Percentiles rank a stretch among this genome's conserved stretches.
phyloP scores from a whole-genome alignment of 768 basidiomycete genomes.

The Tricholoma saponaceum region DNA sequence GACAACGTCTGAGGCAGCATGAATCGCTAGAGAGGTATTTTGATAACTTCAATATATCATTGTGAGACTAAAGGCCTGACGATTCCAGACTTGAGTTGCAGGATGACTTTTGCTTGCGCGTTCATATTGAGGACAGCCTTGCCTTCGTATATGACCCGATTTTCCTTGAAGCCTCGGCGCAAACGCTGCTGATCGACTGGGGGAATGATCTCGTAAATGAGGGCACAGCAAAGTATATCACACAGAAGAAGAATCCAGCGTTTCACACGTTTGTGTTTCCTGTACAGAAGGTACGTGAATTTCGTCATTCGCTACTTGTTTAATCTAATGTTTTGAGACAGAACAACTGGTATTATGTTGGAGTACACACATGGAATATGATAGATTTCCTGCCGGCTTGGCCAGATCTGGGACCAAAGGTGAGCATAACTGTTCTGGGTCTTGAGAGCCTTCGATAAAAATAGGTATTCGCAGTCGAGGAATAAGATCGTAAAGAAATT shows the following conservation, averaged over 20 bases:
- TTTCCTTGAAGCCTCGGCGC: constrained; percentile 41
- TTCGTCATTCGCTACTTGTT: neutral
- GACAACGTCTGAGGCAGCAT: constrained; percentile 14
- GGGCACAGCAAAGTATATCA: constrained; percentile 30
- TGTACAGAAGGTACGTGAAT: constrained; percentile 33
- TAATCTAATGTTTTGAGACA: constrained; percentile 15
- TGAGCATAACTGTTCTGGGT: constrained; percentile 15
- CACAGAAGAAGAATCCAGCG: constrained; percentile 15
- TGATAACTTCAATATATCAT: neutral
- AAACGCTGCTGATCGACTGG: constrained; percentile 54
- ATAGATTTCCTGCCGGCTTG: constrained; percentile 27
- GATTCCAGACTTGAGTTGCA: constrained; percentile 28
- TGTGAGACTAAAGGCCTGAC: neutral
- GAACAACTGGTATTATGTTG: constrained; percentile 49
- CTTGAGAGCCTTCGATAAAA: neutral
- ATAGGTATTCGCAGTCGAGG: constrained; percentile 22
- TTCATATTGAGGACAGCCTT: constrained; percentile 33
- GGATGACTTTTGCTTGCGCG: constrained; percentile 37
- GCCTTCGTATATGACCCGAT: constrained; percentile 57
- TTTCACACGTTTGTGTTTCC: constrained; percentile 53
- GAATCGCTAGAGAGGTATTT: constrained; percentile 21
- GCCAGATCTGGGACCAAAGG: constrained; percentile 33
- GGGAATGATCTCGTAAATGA: constrained; percentile 31
- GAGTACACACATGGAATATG: constrained; percentile 41
- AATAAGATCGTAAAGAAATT: constrained; percentile 31